Percentiles rank a stretch among this genome's conserved stretches.
Evolutionary conservation across 2,329 filamentous ascomycete species (phyloP).

Genomic region (Periconia sp.): DNA sequence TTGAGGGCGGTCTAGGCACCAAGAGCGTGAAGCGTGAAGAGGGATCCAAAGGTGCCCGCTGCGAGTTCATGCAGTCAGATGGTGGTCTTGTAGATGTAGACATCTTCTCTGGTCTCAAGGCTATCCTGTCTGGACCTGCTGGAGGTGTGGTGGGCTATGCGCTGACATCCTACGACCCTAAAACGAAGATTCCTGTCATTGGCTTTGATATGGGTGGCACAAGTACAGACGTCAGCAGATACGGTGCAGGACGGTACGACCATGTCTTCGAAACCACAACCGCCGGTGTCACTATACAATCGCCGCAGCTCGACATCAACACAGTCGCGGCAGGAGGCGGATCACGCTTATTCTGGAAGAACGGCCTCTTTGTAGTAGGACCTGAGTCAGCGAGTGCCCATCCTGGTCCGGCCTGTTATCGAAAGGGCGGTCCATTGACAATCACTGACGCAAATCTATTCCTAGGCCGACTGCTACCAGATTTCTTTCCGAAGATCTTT

Average conservation of each 20-base stretch:
- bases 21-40: slow-evolving; percentile 72
- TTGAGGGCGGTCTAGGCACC: slow-evolving; percentile 78
- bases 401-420: slow-evolving; percentile 88
- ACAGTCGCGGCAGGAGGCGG: slow-evolving; percentile 92
- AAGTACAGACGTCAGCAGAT: slow-evolving; percentile 88
- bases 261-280: slow-evolving; percentile 95
- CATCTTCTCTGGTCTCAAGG: slow-evolving; percentile 81
- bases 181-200: slow-evolving; percentile 84
- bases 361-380: slow-evolving; percentile 88
- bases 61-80: slow-evolving; percentile 95
- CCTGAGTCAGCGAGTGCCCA: slow-evolving; percentile 89
- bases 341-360: slow-evolving; percentile 83
- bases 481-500: slow-evolving; percentile 96
- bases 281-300: slow-evolving; percentile 92
- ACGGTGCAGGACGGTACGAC: slow-evolving; percentile 83
- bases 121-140: slow-evolving; percentile 89
- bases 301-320: slow-evolving; percentile 91
- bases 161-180: slow-evolving; percentile 84
- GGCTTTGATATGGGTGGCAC: slow-evolving; percentile 97
- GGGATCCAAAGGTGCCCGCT: slow-evolving; percentile 74
- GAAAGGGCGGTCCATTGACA: slow-evolving; percentile 85
- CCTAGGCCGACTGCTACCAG: slow-evolving; percentile 81
- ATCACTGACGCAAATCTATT: slow-evolving; percentile 94
- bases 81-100: slow-evolving; percentile 75
- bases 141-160: slow-evolving; percentile 93